A percentile compares a stretch with the other conserved stretches of the same genome.
These are phyloP conservation scores for Malus orientalis DNA, from an alignment of 306 rosid genomes.

Conservation along the genomic window DNA sequence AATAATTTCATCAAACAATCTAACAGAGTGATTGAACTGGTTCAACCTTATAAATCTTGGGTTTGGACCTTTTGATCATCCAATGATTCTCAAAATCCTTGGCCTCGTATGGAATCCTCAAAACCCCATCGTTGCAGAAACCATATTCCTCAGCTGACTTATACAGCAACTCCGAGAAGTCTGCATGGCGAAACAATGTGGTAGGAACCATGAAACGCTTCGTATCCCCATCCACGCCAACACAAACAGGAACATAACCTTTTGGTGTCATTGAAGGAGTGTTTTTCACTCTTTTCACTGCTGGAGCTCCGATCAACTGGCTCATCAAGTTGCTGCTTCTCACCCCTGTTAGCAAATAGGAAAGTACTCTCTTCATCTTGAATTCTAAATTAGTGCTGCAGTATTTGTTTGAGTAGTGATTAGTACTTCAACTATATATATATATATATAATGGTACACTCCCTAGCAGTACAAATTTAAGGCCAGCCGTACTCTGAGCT, in stretches of 20 bases:
- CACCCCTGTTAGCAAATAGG: constrained; percentile 27
- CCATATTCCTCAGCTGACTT: constrained; percentile 40
- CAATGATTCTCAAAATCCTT: constrained; percentile 39
- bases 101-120: constrained; percentile 42
- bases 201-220: constrained; percentile 32
- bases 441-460: not conserved
- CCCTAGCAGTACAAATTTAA: not conserved
- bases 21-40: not conserved
- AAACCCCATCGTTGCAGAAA: constrained; percentile 37
- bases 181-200: constrained; percentile 20
- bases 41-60: constrained; percentile 18
- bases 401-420: not conserved
- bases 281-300: constrained; percentile 8
- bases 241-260: constrained; percentile 51
- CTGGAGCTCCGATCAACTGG: constrained; percentile 12
- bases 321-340: constrained; percentile 24
- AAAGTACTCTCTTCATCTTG: not conserved
- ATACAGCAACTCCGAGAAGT: constrained; percentile 32
- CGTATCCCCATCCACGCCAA: constrained; percentile 28
- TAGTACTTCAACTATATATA: not conserved
- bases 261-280: constrained; percentile 4
- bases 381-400: too few relatives aligned
- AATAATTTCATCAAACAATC: not conserved
- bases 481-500: constrained; percentile 1
- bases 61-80: constrained; percentile 28